Evolutionary conservation across 2,329 filamentous ascomycete species (phyloP), one percentile per base, ranked within the genome.

Genomic region (Pestalotiopsis sp.): DNA sequence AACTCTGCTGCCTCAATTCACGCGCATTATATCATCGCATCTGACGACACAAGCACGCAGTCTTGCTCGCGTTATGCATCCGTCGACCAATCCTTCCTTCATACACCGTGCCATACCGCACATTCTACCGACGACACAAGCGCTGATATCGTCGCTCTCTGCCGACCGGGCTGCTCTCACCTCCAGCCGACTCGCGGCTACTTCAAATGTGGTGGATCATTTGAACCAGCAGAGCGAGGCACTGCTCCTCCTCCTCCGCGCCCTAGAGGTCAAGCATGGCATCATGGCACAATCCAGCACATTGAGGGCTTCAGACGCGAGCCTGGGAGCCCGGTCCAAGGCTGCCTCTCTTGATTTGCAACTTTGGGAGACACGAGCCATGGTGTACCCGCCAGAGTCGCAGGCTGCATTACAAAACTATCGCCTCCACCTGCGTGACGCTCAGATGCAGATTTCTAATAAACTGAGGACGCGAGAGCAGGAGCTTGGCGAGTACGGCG

Each of bases 91-190:
- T 75, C 81, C 86, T 0, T 87, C 86, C 23, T 88, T 83, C 74
- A 79, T 90, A n/a, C 89, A 90, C 79, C 87, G 89, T 23, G 78
- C 82, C 27, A 85, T 91, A 64, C 81, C 87, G 1, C 78, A 81
- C 20, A 80, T 91, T 2, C 79, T 85, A 0, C 70, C 77, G 1
- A 78, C 82, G 27, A 77, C 84, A 20, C 71, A 77, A 4, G 68
- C 78, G 2, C 81, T 88, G 1, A 75, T 73, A n/a, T 41, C 75
- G 13, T 70, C 77, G 3, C 74, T 84, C 4, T 68, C 74, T 2
- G 69, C 73, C 2, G 73, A 79, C 1, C 77, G 79, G 36, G 66
- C 72, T 3, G 67, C 75, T 1, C 79, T 89, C 6, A 76, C 80
- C 0, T 69, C 69, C 1, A 74, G 80, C 4, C 84, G 86, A 12